Evolutionary conservation across 2,329 filamentous ascomycete species (phyloP).

Genomic region (Cordyceps farinosa): DNA sequence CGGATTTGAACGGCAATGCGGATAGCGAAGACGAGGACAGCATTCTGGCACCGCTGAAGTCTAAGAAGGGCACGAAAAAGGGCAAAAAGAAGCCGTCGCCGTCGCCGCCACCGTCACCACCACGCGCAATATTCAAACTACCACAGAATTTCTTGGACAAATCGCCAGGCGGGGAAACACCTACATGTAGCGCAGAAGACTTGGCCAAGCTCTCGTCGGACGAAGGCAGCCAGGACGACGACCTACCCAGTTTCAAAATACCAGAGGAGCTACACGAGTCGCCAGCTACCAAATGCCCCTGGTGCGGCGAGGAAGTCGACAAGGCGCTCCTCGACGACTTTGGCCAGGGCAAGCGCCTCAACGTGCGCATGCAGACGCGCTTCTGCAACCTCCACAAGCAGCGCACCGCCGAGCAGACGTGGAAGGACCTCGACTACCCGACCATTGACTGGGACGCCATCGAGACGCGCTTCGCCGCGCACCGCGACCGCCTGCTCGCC

Average conservation of each 20-base stretch:
- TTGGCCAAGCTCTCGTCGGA: slow-evolving; percentile 2
- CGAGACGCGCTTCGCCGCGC: slow-evolving; percentile 52
- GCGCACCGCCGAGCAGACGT: slow-evolving; percentile 47
- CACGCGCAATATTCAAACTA: slow-evolving; percentile 23
- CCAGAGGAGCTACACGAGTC: not conserved
- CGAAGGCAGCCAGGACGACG: slow-evolving; percentile 11
- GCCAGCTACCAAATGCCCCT: slow-evolving; percentile 49
- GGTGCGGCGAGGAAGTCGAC: slow-evolving; percentile 62
- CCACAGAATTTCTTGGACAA: slow-evolving; percentile 17
- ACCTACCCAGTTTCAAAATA: not conserved
- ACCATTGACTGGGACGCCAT: slow-evolving; percentile 65
- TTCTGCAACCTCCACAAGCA: slow-evolving; percentile 65
- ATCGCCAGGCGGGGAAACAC: not conserved
- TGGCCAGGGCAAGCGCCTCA: slow-evolving; percentile 45
- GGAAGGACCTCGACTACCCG: slow-evolving; percentile 60
- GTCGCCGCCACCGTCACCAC: slow-evolving; percentile 19
- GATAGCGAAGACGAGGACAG: slow-evolving; percentile 9
- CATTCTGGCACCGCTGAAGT: not conserved
- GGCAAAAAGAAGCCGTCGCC: slow-evolving; percentile 6
- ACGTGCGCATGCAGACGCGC: slow-evolving; percentile 53
- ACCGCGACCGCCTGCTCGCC: slow-evolving; percentile 52
- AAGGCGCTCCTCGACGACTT: slow-evolving; percentile 51
- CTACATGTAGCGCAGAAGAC: not conserved
- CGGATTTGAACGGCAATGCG: not conserved
- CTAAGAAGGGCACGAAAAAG: not conserved